A percentile compares a stretch with the other conserved stretches of the same genome.
phyloP scores from a whole-genome alignment of 1,139 yeast genomes.

The Kodamaea arcana region DNA sequence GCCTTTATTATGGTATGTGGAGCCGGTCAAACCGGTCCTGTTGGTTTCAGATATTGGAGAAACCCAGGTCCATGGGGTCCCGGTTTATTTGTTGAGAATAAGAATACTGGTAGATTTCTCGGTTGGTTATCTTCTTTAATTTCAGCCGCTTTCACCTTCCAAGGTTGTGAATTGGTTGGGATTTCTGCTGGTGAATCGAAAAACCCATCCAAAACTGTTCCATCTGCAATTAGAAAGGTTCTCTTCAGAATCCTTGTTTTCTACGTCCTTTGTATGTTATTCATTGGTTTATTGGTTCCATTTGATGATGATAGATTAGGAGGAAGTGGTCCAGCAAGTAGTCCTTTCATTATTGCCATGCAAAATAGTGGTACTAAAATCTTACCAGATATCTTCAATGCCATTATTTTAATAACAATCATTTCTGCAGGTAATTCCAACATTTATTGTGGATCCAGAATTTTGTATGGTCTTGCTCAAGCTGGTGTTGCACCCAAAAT shows the following conservation, averaged over 20 bases:
- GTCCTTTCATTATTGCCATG: slow-evolving; percentile 57
- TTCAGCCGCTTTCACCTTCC: slow-evolving; percentile 73
- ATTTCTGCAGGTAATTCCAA: slow-evolving; percentile 82
- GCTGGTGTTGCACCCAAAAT: slow-evolving; percentile 58
- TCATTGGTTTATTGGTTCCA: slow-evolving; percentile 82
- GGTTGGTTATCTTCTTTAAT: slow-evolving; percentile 65
- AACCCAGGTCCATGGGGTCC: slow-evolving; percentile 87
- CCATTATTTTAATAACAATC: slow-evolving; percentile 63
- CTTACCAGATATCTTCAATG: slow-evolving; percentile 71
- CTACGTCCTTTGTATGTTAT: slow-evolving; percentile 74
- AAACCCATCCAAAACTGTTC: slow-evolving; percentile 79
- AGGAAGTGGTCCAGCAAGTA: slow-evolving; percentile 32
- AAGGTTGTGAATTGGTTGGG: slow-evolving; percentile 81
- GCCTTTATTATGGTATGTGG: slow-evolving; percentile 72
- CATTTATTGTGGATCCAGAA: slow-evolving; percentile 73
- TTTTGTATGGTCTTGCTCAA: slow-evolving; percentile 61
- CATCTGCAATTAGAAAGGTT: slow-evolving; percentile 79
- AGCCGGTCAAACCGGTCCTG: slow-evolving; percentile 63
- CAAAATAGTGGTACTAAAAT: slow-evolving; percentile 66
- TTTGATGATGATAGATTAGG: slow-evolving; percentile 54
- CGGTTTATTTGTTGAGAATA: slow-evolving; percentile 43
- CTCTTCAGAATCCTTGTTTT: slow-evolving; percentile 76
- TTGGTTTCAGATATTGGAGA: slow-evolving; percentile 89
- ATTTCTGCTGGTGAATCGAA: slow-evolving; percentile 85
- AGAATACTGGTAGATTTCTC: slow-evolving; percentile 54